These are phyloP conservation scores for Staphylotrichum longicolle DNA, from an alignment of 495 filamentous ascomycete species.

Conservation along the genomic window DNA sequence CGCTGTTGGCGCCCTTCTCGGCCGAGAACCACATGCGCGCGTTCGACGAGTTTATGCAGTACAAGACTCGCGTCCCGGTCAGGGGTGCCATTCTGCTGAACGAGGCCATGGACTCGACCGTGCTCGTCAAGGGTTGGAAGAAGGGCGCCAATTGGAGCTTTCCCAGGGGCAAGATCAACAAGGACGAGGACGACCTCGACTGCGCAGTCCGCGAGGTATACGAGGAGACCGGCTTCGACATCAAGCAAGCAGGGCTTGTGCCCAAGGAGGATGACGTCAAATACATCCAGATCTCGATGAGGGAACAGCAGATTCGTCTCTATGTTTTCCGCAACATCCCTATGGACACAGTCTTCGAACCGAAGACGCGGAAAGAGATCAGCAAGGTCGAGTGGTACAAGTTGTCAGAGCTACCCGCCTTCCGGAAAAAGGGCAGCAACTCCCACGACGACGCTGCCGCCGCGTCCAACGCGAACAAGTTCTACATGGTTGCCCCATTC, in stretches of 20 bases:
- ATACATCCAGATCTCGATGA: constrained; percentile 80
- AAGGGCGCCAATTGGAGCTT: constrained; percentile 96
- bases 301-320: constrained; percentile 86
- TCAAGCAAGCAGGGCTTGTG: constrained; percentile 69
- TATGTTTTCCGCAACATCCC: constrained; percentile 88
- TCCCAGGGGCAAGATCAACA: constrained; percentile 94
- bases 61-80: constrained; percentile 92
- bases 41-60: constrained; percentile 84
- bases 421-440: constrained; percentile 62
- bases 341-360: constrained; percentile 80
- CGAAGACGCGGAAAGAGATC: constrained; percentile 93
- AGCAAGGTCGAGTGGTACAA: constrained; percentile 93
- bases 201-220: constrained; percentile 93
- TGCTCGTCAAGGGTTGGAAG: constrained; percentile 96
- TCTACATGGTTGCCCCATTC: constrained; percentile 98
- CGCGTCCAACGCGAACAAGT: constrained; percentile 73
- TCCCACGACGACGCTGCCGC: constrained; percentile 45
- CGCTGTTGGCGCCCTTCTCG: constrained; percentile 76
- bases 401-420: constrained; percentile 79
- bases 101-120: constrained; percentile 81
- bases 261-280: constrained; percentile 65
- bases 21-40: constrained; percentile 72
- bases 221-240: constrained; percentile 91
- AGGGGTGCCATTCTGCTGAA: constrained; percentile 92
- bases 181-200: constrained; percentile 85